Conservation (phyloP, 305 asterid genomes). For the Ajuga reptans region DNA sequence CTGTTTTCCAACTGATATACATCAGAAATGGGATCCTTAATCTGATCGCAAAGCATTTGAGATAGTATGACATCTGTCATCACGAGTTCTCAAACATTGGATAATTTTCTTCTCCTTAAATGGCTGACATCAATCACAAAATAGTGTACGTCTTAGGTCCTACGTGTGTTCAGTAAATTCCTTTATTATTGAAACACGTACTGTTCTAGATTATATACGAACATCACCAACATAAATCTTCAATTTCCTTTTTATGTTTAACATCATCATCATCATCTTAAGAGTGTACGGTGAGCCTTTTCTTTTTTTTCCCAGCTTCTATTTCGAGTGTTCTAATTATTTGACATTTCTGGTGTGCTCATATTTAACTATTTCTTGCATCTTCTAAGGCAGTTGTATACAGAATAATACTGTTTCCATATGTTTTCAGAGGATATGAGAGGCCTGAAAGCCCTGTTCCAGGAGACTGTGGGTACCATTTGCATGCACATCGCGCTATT, state of each 20-base stretch:
- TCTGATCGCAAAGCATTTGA: background rate
- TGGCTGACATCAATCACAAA: too few species aligned
- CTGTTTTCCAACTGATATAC: background rate
- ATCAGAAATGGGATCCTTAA: background rate
- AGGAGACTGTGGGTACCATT: constrained; percentile 89
- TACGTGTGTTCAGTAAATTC: background rate
- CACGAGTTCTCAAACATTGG: background rate
- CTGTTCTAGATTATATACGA: background rate
- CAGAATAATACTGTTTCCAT: background rate
- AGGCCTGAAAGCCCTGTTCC: constrained; percentile 91
- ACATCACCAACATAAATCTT: background rate
- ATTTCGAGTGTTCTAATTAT: background rate
- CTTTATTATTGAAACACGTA: background rate
- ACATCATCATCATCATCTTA: too few species aligned
- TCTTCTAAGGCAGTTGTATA: background rate
- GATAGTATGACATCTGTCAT: background rate
- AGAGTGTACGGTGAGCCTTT: background rate
- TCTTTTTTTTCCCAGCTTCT: background rate
- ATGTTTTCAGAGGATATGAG: constrained; percentile 59
- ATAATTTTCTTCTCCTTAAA: background rate
- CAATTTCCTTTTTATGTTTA: background rate
- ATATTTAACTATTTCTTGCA: too few species aligned
- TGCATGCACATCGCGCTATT: constrained; percentile 71
- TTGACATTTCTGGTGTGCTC: background rate
- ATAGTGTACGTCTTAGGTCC: too few species aligned